A percentile compares a stretch with the other conserved stretches of the same genome.
These are phyloP conservation scores for Plasmodium yoelii DNA, from an alignment of 169 alveolate genomes.

Conservation along the genomic window DNA sequence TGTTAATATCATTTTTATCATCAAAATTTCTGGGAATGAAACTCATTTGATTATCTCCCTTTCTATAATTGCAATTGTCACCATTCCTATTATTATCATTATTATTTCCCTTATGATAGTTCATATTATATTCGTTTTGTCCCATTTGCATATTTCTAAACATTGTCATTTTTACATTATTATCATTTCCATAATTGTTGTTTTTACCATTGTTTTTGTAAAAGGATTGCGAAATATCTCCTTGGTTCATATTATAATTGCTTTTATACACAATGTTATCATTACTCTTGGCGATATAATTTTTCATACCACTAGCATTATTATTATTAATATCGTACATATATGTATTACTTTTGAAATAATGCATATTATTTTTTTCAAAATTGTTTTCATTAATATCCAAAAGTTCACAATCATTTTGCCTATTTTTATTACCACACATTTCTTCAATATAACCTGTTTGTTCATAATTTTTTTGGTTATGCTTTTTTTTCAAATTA, in stretches of 20 bases:
- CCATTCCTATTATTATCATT: conserved; percentile 1
- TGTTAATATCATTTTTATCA: not conserved
- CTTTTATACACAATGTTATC: not conserved
- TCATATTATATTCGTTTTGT: conserved; percentile 3
- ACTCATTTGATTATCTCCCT: not conserved
- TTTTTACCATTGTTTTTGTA: conserved; percentile 19
- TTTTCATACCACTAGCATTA: conserved; percentile 10
- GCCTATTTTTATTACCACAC: not conserved
- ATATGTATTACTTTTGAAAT: conserved; percentile 5
- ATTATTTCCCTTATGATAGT: not conserved
- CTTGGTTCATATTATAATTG: conserved; percentile 6
- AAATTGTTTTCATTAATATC: conserved; percentile 19
- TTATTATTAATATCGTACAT: conserved; percentile 20
- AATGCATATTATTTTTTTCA: conserved; percentile 19
- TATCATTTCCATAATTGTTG: conserved; percentile 19
- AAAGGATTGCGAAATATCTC: conserved; percentile 29
- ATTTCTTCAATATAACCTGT: not conserved
- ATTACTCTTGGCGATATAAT: conserved; percentile 13
- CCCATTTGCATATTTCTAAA: conserved; percentile 49
- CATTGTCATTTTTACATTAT: conserved; percentile 22
- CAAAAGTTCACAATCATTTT: conserved; percentile 13
- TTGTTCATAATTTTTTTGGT: conserved; percentile 4
- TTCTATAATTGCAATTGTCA: not conserved
- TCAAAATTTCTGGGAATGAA: no score
- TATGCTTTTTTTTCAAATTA: conserved; percentile 30